Conservation (phyloP, 345 rosid species). For the Kandelia obovata region DNA sequence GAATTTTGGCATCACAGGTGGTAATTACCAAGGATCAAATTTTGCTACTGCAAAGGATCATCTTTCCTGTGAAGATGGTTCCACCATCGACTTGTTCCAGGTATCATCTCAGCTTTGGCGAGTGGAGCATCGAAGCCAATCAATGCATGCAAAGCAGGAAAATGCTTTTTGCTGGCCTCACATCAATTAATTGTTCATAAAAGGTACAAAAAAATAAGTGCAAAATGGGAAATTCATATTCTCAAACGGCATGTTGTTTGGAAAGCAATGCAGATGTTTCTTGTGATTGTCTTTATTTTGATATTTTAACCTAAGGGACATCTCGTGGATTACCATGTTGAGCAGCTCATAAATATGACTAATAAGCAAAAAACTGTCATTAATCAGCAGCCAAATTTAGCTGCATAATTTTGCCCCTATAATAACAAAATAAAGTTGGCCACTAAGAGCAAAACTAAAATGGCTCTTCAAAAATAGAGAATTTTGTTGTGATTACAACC, state of each 20-base stretch:
- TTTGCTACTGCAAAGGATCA: slow-evolving; percentile 26
- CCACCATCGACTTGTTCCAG: slow-evolving; percentile 62
- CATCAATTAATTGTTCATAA: slow-evolving; percentile 20
- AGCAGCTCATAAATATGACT: no score
- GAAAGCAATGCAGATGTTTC: not conserved
- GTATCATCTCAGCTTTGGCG: slow-evolving; percentile 68
- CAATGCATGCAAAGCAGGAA: slow-evolving; percentile 47
- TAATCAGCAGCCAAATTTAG: no score
- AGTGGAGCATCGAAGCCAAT: slow-evolving; percentile 65
- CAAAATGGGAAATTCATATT: not conserved
- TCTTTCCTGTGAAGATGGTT: slow-evolving; percentile 31
- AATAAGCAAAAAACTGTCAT: no score
- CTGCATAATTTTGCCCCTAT: no score
- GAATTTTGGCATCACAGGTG: slow-evolving; percentile 22
- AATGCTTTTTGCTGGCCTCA: slow-evolving; percentile 38
- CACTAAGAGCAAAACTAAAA: no score
- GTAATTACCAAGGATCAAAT: slow-evolving; percentile 31
- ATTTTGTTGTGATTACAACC: no score
- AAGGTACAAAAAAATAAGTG: slow-evolving; percentile 17
- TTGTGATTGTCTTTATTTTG: no score
- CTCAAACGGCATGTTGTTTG: not conserved
- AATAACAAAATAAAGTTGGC: no score
- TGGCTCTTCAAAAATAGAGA: no score
- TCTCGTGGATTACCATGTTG: no score
- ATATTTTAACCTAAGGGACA: no score